Percentiles rank a stretch among this genome's conserved stretches.
Evolutionary conservation across 306 rosid species (phyloP).

Genomic region (Canavalia ensiformis): DNA sequence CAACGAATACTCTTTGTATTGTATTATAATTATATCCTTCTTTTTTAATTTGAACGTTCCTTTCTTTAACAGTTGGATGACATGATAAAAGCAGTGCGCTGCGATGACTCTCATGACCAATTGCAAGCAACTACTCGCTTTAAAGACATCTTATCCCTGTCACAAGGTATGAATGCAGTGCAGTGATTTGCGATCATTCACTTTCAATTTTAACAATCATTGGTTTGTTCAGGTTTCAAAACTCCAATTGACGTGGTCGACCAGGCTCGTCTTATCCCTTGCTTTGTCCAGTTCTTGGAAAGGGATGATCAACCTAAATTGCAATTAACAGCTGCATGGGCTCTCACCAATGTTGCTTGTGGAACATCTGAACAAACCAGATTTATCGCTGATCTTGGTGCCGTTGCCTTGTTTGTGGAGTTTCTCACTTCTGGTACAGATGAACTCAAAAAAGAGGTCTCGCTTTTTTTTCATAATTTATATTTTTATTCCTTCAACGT

Average conservation of each 20-base stretch:
- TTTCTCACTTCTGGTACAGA: constrained; percentile 68
- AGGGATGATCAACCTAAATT: constrained; percentile 63
- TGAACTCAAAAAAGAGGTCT: constrained; percentile 77
- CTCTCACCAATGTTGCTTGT: constrained; percentile 61
- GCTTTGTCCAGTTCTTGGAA: constrained; percentile 69
- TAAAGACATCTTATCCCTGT: constrained; percentile 59
- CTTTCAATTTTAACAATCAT: constrained; percentile 45
- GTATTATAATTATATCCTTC: too few relatives aligned
- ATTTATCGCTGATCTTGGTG: constrained; percentile 71
- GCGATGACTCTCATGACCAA: constrained; percentile 58
- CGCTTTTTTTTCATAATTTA: too few relatives aligned
- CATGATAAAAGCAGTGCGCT: constrained; percentile 69
- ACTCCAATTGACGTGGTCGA: constrained; percentile 52
- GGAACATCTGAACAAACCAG: constrained; percentile 74
- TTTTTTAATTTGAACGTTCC: too few relatives aligned
- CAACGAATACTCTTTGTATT: too few relatives aligned
- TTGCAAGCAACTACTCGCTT: constrained; percentile 73
- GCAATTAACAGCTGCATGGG: constrained; percentile 86
- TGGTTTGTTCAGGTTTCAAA: constrained; percentile 28
- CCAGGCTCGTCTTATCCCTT: constrained; percentile 62
- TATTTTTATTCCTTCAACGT: too few relatives aligned
- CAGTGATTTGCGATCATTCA: too few relatives aligned
- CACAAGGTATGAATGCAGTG: too few relatives aligned
- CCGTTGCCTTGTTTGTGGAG: constrained; percentile 69
- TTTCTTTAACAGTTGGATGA: too few relatives aligned